These are phyloP conservation scores for Podospora australis DNA, from an alignment of 495 filamentous ascomycete genomes.

Conservation along the genomic window DNA sequence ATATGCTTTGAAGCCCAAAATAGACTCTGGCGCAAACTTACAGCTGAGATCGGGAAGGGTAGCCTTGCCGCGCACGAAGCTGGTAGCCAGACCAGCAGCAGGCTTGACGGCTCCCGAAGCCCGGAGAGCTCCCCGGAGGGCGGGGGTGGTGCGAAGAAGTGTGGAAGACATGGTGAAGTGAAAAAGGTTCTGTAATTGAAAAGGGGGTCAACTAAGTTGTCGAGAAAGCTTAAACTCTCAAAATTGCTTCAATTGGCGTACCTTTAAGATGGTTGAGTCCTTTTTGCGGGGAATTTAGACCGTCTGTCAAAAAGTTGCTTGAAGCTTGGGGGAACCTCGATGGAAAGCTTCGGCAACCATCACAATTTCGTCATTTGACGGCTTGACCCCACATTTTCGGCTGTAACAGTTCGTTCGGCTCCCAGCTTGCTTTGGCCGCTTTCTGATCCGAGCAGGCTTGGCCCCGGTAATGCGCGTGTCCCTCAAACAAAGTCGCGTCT, in stretches of 20 bases:
- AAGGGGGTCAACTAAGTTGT: conserved; percentile 14
- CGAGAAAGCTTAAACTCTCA: background rate
- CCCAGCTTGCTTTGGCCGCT: background rate
- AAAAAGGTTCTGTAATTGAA: background rate
- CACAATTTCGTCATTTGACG: conserved; percentile 26
- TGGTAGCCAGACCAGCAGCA: conserved; percentile 56
- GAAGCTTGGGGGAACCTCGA: conserved; percentile 17
- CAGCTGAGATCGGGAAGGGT: conserved; percentile 92
- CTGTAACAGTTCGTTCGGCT: background rate
- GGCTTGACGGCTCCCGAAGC: conserved; percentile 33
- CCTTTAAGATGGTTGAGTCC: background rate
- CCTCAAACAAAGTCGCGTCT: conserved; percentile 2
- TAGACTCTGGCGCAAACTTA: conserved; percentile 39
- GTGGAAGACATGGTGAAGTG: conserved; percentile 47
- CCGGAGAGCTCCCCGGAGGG: conserved; percentile 39
- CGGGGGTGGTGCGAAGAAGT: conserved; percentile 45
- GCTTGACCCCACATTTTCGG: background rate
- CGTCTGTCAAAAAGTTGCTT: conserved; percentile 6
- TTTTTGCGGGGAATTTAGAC: background rate
- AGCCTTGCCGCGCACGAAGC: conserved; percentile 78
- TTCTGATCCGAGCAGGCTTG: background rate
- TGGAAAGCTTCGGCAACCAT: conserved; percentile 17
- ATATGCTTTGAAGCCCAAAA: no score
- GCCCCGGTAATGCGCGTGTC: background rate
- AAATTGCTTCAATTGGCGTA: background rate